A percentile compares a stretch with the other conserved stretches of the same genome.
phyloP scores from a whole-genome alignment of 768 basidiomycete genomes.

The Suillus discolor region DNA sequence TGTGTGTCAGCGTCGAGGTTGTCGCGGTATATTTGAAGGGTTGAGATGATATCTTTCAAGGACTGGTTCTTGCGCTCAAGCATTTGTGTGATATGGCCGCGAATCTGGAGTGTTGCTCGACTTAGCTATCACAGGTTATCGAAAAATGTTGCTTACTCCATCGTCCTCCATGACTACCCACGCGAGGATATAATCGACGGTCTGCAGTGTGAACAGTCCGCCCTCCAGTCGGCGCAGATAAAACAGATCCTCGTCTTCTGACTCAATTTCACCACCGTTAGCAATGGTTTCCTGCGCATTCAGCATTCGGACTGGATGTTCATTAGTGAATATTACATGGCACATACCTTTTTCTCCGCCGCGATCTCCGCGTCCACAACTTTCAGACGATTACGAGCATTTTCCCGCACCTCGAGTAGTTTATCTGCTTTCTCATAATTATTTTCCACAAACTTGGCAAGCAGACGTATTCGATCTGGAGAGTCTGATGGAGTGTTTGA shows the following conservation, averaged over 20 bases:
- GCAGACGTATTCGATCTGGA: constrained; percentile 71
- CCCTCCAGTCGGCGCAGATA: constrained; percentile 88
- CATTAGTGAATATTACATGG: constrained; percentile 3
- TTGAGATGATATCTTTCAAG: constrained; percentile 68
- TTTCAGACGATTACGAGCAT: constrained; percentile 60
- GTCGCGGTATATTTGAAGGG: constrained; percentile 69
- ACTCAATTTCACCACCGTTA: constrained; percentile 56
- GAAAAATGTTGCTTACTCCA: constrained; percentile 61
- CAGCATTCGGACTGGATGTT: background rate
- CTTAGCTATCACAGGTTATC: background rate
- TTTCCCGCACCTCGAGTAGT: constrained; percentile 83
- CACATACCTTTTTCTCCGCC: constrained; percentile 63
- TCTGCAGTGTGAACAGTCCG: constrained; percentile 88
- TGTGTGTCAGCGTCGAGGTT: constrained; percentile 65
- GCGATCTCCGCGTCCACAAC: constrained; percentile 68
- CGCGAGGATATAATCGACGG: constrained; percentile 89
- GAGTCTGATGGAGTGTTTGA: constrained; percentile 89
- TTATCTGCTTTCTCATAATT: constrained; percentile 96
- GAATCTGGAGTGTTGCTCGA: constrained; percentile 54
- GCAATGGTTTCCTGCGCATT: constrained; percentile 49
- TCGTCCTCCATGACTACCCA: constrained; percentile 99
- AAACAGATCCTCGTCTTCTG: constrained; percentile 72
- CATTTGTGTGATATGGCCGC: constrained; percentile 73
- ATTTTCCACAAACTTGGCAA: constrained; percentile 92
- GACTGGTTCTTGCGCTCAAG: constrained; percentile 72